Evolutionary conservation across 2,329 filamentous ascomycete species (phyloP).

Genomic region (Colletotrichum magnum): DNA sequence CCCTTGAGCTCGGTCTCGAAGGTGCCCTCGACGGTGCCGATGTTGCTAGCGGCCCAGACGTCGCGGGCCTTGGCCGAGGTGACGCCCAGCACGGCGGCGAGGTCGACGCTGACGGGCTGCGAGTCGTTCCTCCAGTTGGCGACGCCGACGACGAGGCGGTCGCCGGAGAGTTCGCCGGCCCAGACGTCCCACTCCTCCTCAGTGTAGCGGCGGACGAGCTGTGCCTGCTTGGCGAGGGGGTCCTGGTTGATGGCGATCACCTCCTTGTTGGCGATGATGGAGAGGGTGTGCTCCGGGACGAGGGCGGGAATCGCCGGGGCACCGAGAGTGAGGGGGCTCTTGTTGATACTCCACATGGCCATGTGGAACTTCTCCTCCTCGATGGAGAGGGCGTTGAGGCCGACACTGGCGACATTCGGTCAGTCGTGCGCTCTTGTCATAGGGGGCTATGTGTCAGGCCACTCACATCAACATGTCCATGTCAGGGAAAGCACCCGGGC

Average conservation of each 20-base stretch:
- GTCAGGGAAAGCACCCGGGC: slow-evolving; percentile 63
- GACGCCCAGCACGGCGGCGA: slow-evolving; percentile 55
- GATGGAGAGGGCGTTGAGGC: slow-evolving; percentile 59
- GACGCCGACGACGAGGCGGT: slow-evolving; percentile 59
- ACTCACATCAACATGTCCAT: slow-evolving; percentile 66
- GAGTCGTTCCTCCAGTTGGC: slow-evolving; percentile 65
- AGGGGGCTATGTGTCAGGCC: not conserved
- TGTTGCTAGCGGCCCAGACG: slow-evolving; percentile 55
- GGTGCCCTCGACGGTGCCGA: slow-evolving; percentile 48
- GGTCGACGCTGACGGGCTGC: slow-evolving; percentile 57
- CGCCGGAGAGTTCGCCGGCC: slow-evolving; percentile 61
- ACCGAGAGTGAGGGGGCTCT: slow-evolving; percentile 65
- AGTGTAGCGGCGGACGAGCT: slow-evolving; percentile 62
- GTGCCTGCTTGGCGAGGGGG: slow-evolving; percentile 63
- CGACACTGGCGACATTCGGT: slow-evolving; percentile 52
- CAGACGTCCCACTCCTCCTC: slow-evolving; percentile 66
- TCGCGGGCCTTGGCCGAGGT: slow-evolving; percentile 55
- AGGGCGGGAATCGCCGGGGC: slow-evolving; percentile 55
- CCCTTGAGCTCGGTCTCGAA: slow-evolving; percentile 51
- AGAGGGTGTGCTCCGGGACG: slow-evolving; percentile 56
- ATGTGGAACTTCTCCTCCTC: slow-evolving; percentile 68
- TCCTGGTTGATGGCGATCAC: slow-evolving; percentile 73
- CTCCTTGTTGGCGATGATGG: slow-evolving; percentile 64
- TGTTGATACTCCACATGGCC: slow-evolving; percentile 65
- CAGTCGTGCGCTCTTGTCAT: not conserved